Base-by-base conservation (phyloP, 371 early-diverging fungal species). In the Rhizomucor pusillus region DNA sequence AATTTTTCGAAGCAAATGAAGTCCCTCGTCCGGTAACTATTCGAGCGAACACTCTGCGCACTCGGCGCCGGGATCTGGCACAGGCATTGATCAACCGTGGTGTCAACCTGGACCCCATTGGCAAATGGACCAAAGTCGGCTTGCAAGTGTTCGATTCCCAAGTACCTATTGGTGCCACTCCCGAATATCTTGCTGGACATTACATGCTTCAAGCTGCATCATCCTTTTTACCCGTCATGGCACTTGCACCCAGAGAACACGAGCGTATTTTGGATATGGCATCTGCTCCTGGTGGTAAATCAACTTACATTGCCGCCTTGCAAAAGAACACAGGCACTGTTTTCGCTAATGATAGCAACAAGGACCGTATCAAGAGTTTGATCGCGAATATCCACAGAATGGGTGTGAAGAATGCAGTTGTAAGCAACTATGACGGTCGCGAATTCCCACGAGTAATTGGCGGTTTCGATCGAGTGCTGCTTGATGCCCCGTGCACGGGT, bases 151-250 rank as follows among this genome's bases (percentile, higher is more conserved):
- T 93, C 59, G 95, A 94, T 64, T 87, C 91, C 18, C 86, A 90
- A 7, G 94, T 95, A 10, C 95, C 95, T 23, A 84, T 95, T 50
- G 87, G 90, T 72, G 99, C 99, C 3, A 99, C 99, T 0, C 99
- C 99, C 54, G 99, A 99, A 74, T 99, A 99, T 66, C 85, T 99
- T 55, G 95, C 97, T n/a, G 99, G 99, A n/a, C 92, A 96, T 61
- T 99, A 99, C 66, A 97, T 97, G 89, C 87, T 99, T 43, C 99
- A 99, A 73, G 93, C 98, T 1, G 99, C 99, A 5, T 89, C 95
- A 12, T 99, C 99, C 1, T 95, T 99, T 77, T 77, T 99, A 57
- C 98, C 99, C 18, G 99, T 99, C 25, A 90, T 99, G 82, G 91
- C 98, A 0, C 76, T 99, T 22, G 96, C 93, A 12, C 97, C 97